A percentile compares a stretch with the other conserved stretches of the same genome.
phyloP scores from a whole-genome alignment of 129 eudicot genomes.

The Lactuca saligna region DNA sequence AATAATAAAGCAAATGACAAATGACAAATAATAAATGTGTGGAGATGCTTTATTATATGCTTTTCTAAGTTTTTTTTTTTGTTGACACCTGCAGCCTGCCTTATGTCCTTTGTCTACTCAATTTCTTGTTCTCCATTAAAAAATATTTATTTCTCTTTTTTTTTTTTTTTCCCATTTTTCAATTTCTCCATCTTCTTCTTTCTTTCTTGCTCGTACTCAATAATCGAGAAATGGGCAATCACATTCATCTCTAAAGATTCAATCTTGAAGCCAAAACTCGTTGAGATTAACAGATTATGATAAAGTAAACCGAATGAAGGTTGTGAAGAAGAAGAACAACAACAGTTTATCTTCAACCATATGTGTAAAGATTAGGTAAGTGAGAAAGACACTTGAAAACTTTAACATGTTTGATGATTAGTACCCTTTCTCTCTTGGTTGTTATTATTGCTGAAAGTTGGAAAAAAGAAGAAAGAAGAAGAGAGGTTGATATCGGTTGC shows the following conservation, averaged over 20 bases:
- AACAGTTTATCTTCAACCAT: slow-evolving; percentile 22
- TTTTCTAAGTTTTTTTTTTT: slow-evolving; percentile 15
- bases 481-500: slow-evolving; percentile 66
- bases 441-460: slow-evolving; percentile 39
- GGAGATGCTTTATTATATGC: slow-evolving; percentile 61
- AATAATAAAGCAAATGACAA: slow-evolving; percentile 33
- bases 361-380: slow-evolving; percentile 35
- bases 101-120: slow-evolving; percentile 25
- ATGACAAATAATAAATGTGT: slow-evolving; percentile 32
- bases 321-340: slow-evolving; percentile 26
- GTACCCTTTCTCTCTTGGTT: slow-evolving; percentile 1
- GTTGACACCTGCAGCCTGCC: slow-evolving; percentile 40
- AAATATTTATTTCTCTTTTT: neutral
- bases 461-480: slow-evolving; percentile 29
- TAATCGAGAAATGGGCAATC: slow-evolving; percentile 35
- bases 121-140: slow-evolving; percentile 35
- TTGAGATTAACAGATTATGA: neutral
- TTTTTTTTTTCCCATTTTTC: neutral
- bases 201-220: slow-evolving; percentile 30
- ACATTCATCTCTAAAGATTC: slow-evolving; percentile 40
- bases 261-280: slow-evolving; percentile 2
- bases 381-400: slow-evolving; percentile 30
- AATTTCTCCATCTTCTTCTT: slow-evolving; percentile 11
- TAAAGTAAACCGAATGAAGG: neutral
- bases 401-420: slow-evolving; percentile 29